Percentiles rank a stretch among this genome's conserved stretches.
Conservation (phyloP, 2,329 filamentous ascomycete species). For the Pseudogymnoascus sp. region DNA sequence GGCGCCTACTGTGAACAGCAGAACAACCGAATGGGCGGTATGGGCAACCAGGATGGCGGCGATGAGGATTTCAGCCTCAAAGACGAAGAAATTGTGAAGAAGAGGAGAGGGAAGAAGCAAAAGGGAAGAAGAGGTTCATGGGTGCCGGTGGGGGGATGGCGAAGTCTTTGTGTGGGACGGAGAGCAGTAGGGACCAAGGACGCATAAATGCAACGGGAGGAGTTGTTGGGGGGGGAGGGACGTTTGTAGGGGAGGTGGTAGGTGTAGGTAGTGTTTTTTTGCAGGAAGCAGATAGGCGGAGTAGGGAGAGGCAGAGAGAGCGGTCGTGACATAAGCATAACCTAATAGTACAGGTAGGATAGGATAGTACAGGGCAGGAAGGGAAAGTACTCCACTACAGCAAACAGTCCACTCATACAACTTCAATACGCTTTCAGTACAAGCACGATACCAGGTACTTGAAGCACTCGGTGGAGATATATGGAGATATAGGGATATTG, state of each 20-base stretch:
- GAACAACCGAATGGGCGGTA: slow-evolving; percentile 21
- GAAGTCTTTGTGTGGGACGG: slow-evolving; percentile 20
- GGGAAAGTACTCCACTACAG: not conserved
- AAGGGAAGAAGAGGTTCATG: slow-evolving; percentile 19
- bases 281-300: not conserved
- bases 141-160: slow-evolving; percentile 18
- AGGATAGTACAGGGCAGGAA: not conserved
- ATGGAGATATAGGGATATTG: not conserved
- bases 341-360: not conserved
- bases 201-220: slow-evolving; percentile 15
- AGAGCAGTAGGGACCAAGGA: slow-evolving; percentile 16
- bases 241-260: not conserved
- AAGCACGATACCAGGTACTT: not conserved
- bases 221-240: not conserved
- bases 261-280: not conserved
- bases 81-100: slow-evolving; percentile 17
- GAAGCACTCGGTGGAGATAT: not conserved
- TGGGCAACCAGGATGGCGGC: slow-evolving; percentile 20
- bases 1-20: slow-evolving; percentile 21
- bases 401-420: not conserved
- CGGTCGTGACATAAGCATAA: not conserved
- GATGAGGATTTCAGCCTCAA: slow-evolving; percentile 17
- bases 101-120: slow-evolving; percentile 20
- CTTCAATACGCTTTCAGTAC: not conserved
- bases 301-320: slow-evolving; percentile 4